Conservation (phyloP, 1,284 basidiomycete species). For the Fereydounia khargensis region DNA sequence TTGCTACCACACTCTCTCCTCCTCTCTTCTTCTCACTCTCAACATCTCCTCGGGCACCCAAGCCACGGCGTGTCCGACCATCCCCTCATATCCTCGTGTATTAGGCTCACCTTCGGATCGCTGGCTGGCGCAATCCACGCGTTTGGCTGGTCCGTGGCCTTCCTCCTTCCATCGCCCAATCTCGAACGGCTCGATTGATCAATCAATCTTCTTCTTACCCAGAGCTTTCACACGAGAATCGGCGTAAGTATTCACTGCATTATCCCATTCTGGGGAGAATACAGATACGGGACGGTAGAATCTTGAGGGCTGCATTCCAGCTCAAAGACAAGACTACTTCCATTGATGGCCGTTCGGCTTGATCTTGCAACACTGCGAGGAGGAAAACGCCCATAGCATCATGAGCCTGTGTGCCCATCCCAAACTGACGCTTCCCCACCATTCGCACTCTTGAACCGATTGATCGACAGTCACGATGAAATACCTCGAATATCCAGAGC, state of each 20-base stretch:
- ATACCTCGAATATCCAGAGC: slow-evolving; percentile 80
- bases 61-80: slow-evolving; percentile 41
- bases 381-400: no score
- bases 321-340: no score
- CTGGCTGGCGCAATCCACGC: slow-evolving; percentile 39
- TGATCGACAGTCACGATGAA: slow-evolving; percentile 73
- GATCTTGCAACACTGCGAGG: no score
- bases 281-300: no score
- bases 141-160: slow-evolving; percentile 8
- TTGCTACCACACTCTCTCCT: no score
- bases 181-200: slow-evolving; percentile 38
- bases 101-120: background rate
- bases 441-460: background rate
- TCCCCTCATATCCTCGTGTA: background rate
- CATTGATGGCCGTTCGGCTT: no score
- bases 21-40: no score
- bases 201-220: slow-evolving; percentile 21
- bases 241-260: slow-evolving; percentile 20
- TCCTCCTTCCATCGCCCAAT: slow-evolving; percentile 7
- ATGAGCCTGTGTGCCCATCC: no score
- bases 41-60: slow-evolving; percentile 38
- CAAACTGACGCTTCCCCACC: no score
- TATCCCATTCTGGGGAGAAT: no score
- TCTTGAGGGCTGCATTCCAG: no score
- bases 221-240: slow-evolving; percentile 29